These are phyloP conservation scores for Pulveroboletus sp. DNA, from an alignment of 1,284 basidiomycete species.

Conservation along the genomic window DNA sequence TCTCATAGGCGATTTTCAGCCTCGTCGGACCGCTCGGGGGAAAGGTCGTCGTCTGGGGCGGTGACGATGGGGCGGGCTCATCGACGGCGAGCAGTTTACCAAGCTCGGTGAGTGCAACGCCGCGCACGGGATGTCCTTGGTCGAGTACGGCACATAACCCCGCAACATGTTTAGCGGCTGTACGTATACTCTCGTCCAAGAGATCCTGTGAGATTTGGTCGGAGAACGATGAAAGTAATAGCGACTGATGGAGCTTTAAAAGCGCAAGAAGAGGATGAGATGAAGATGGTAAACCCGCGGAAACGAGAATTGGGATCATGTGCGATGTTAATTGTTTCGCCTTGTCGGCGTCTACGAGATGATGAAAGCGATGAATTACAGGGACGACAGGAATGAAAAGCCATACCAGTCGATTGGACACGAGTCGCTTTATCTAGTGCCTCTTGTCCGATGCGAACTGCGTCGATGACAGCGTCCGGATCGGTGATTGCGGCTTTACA, in stretches of 20 bases:
- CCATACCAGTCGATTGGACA: constrained; percentile 57
- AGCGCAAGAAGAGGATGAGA: constrained; percentile 79
- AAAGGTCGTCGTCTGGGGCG: constrained; percentile 38
- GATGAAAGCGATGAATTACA: neutral
- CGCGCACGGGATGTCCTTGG: constrained; percentile 78
- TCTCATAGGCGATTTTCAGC: constrained; percentile 63
- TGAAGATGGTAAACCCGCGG: constrained; percentile 56
- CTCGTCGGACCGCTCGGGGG: constrained; percentile 66
- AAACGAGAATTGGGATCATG: constrained; percentile 60
- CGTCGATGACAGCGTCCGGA: constrained; percentile 57
- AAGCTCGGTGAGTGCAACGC: constrained; percentile 74
- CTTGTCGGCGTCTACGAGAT: constrained; percentile 51
- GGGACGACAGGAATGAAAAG: neutral
- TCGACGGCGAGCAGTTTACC: constrained; percentile 82
- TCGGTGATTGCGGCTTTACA: constrained; percentile 56
- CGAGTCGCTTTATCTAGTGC: constrained; percentile 68
- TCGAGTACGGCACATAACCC: constrained; percentile 59
- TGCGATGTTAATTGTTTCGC: constrained; percentile 63
- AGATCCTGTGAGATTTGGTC: constrained; percentile 43
- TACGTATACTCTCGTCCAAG: constrained; percentile 66
- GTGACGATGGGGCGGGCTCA: constrained; percentile 48
- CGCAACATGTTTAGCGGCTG: constrained; percentile 54
- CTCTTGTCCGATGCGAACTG: constrained; percentile 65
- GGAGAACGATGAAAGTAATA: constrained; percentile 58
- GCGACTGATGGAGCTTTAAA: constrained; percentile 64